Evolutionary conservation across 2,329 filamentous ascomycete genomes (phyloP).

Genomic region (Nemania abortiva): DNA sequence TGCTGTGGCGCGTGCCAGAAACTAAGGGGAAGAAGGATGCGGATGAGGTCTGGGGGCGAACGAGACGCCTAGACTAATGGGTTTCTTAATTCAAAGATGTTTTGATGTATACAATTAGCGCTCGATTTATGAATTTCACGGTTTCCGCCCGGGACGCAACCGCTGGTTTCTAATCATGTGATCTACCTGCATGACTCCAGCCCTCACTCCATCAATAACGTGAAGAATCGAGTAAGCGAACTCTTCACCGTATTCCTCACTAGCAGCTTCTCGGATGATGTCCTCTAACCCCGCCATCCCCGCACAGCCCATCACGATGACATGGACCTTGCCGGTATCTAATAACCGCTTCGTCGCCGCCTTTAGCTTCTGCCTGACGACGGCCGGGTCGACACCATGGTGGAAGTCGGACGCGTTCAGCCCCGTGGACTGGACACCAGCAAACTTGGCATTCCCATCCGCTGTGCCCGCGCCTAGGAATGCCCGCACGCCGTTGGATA

Average conservation of each 20-base stretch:
- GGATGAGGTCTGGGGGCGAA: constrained; percentile 91
- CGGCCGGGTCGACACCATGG: constrained; percentile 70
- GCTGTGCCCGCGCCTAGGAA: constrained; percentile 69
- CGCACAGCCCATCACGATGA: constrained; percentile 87
- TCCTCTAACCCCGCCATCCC: constrained; percentile 90
- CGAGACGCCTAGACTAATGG: constrained; percentile 62
- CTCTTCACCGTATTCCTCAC: constrained; percentile 71
- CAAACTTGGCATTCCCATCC: constrained; percentile 67
- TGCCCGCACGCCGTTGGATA: constrained; percentile 72
- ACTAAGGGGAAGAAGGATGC: constrained; percentile 85
- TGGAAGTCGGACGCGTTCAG: constrained; percentile 85
- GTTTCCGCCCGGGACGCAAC: constrained; percentile 47
- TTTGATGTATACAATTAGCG: neutral
- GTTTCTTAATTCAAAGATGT: neutral
- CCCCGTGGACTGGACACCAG: constrained; percentile 85
- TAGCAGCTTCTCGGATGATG: constrained; percentile 77
- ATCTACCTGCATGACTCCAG: constrained; percentile 73
- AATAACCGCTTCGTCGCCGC: constrained; percentile 77
- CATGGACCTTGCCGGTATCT: constrained; percentile 63
- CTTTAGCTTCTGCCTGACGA: constrained; percentile 74
- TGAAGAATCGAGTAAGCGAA: constrained; percentile 67
- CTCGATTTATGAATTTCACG: constrained; percentile 41
- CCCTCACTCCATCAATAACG: constrained; percentile 84
- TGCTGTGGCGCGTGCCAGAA: constrained; percentile 82
- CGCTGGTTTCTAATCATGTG: constrained; percentile 61